A percentile compares a stretch with the other conserved stretches of the same genome.
Evolutionary conservation across 768 basidiomycete genomes (phyloP).

Genomic region (Hirschioporus abietinus): DNA sequence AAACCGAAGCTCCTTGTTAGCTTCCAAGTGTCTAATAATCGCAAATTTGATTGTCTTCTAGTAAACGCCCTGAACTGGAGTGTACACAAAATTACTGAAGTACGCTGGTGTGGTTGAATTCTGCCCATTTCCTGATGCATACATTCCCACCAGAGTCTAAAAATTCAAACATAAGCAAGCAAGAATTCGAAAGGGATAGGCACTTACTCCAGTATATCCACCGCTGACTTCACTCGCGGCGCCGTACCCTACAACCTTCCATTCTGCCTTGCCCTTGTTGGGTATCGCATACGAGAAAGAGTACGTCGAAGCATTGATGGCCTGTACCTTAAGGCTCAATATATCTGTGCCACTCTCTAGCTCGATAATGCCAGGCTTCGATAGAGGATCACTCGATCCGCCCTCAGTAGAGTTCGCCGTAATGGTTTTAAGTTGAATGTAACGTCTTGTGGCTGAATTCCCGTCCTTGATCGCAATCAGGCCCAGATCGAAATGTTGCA

Average conservation of each 20-base stretch:
- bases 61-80: not conserved
- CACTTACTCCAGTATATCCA: conserved; percentile 12
- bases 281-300: conserved; percentile 8
- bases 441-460: conserved; percentile 4
- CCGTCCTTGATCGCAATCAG: conserved; percentile 12
- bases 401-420: conserved; percentile 12
- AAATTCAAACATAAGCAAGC: not conserved
- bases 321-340: conserved; percentile 12
- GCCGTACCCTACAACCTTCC: conserved; percentile 13
- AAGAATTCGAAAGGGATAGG: not conserved
- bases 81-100: conserved; percentile 10
- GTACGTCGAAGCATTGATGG: conserved; percentile 14
- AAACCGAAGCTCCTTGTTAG: not conserved
- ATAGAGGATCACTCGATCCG: conserved; percentile 12
- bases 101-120: conserved; percentile 6
- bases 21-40: not conserved
- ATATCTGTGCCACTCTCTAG: conserved; percentile 1
- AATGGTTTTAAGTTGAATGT: conserved; percentile 14
- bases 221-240: conserved; percentile 16
- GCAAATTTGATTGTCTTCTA: not conserved
- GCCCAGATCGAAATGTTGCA: conserved; percentile 18
- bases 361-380: conserved; percentile 11
- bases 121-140: conserved; percentile 15
- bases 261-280: conserved; percentile 1
- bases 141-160: conserved; percentile 16